phyloP scores from a whole-genome alignment of 164 flowering plant species.

The Vitis cinerea region DNA sequence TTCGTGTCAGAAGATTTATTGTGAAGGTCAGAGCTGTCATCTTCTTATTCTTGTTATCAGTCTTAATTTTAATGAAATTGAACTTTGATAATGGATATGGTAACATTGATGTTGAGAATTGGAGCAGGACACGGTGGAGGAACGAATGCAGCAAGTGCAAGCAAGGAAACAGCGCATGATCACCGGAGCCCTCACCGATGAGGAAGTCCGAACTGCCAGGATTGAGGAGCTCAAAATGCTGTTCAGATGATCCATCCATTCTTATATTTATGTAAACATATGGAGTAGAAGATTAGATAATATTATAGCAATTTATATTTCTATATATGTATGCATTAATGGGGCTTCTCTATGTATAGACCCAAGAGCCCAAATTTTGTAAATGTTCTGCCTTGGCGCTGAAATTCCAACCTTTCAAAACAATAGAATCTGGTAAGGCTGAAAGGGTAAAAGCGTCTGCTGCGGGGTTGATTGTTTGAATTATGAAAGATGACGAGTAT shows the following conservation, averaged over 20 bases:
- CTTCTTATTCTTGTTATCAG: too few species aligned
- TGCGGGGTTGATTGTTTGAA: too few species aligned
- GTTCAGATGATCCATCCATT: slow-evolving; percentile 32
- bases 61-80: not conserved
- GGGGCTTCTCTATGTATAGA: slow-evolving; percentile 1
- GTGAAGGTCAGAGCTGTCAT: slow-evolving; percentile 46
- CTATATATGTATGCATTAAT: too few species aligned
- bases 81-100: too few species aligned
- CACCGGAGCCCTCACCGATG: slow-evolving; percentile 81
- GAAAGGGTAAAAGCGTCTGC: too few species aligned
- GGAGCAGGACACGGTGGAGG: slow-evolving; percentile 72
- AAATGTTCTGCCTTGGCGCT: not conserved
- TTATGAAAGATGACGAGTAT: too few species aligned
- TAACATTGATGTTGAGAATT: too few species aligned
- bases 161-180: slow-evolving; percentile 79
- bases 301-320: too few species aligned
- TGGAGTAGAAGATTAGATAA: too few species aligned
- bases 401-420: too few species aligned
- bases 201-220: slow-evolving; percentile 66
- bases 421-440: too few species aligned
- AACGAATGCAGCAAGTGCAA: slow-evolving; percentile 73
- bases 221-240: slow-evolving; percentile 87
- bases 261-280: too few species aligned
- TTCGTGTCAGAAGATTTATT: slow-evolving; percentile 68
- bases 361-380: not conserved